Evolutionary conservation across 805 yeast species (phyloP), one percentile per base, ranked within the genome.

Genomic region (Nakazawaea holstii): DNA sequence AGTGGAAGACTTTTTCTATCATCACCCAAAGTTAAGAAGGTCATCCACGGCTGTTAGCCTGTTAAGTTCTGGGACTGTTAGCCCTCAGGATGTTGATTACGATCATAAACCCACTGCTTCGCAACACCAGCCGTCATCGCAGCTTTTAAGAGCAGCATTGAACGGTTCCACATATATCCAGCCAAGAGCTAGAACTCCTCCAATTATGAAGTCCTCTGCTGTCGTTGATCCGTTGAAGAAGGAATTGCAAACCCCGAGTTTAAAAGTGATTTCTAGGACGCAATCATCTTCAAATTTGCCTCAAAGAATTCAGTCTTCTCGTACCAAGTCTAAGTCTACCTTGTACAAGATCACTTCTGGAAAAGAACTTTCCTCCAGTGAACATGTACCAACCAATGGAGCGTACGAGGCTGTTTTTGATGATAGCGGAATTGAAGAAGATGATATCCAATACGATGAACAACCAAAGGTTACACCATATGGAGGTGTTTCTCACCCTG

Each of bases 401-500:
- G 36, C 49, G 4, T 41, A 41, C 17, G 46, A 41, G 24, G 45
- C 45, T 13, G 42, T 46, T 8, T 41, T 27, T 20, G 50, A 47
- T 39, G 49, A 46, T 30, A 46, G 45, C 30, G 49, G 45, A 7
- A 36, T 46, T 9, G 45, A 40, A 13, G 32, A 26, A 5, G 14
- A 41, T 36, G 43, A 39, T 35, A 15, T n/a, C 4, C 9, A 17
- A 11, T 38, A 37, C 10, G 46, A 38, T 27, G 8, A 9, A 6
- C 45, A 43, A 14, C 59, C 51, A 54, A 78, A 67, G 48, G 64
- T 79, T 48, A 74, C 82, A 1, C 84, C 84, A 1, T 86, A 76
- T 64, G 92, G 94, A 6, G 95, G 95, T 1, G 83, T 78, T 55
- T 83, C 92, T 0, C 76, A 73, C 48, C 82, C 84, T 24, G 78